Base-by-base conservation (phyloP, 495 filamentous ascomycete genomes). In the Corynascus novoguineensis region DNA sequence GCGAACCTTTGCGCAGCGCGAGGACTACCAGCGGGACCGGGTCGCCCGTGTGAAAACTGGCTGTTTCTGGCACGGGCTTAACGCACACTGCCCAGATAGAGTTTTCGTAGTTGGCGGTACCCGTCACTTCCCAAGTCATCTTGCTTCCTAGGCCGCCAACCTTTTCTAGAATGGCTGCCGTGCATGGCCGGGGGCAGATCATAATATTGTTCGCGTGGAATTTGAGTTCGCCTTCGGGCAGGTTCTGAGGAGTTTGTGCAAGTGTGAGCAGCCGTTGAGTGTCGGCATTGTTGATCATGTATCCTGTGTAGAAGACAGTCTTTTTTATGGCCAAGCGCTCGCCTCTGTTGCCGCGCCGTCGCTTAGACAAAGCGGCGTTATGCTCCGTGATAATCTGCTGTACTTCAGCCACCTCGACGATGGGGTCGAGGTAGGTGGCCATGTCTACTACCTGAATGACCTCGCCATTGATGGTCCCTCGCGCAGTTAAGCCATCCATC, bases 281-380 rank as follows among this genome's bases (percentile, higher is more conserved):
- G 63, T 89, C 87, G 28, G 79, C 66, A 42, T 81, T 74, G 24
- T 81, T 78, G 65, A 98, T 84, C 60, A 96, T 77, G 72, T 97
- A 97, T 37, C 89, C 92, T n/a, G 92, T 96, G 75, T 89, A 97
- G 74, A 92, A 89, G 47, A 96, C 84, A 12, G 84, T 87, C 58
- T 89, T 89, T 69, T 86, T 91, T 68, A 98, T 90, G 50, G 81
- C 73, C 42, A 91, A 66, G 62, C 76, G 78, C 38, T 72, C 66
- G 37, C 53, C 63, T 40, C 70, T 68, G 11, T 31, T 31, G 38
- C 61, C 59, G 44, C 64, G 62, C 15, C 64, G 60, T 32, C 72
- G 60, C 27, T 62, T 63, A 17, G 58, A 50, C 45, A 86, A 65
- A 17, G 74, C 63, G 1, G 67, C 58, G 64, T 97, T 97, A 73